phyloP scores from a whole-genome alignment of 2,329 filamentous ascomycete genomes.

The Acrodontium crateriforme region DNA sequence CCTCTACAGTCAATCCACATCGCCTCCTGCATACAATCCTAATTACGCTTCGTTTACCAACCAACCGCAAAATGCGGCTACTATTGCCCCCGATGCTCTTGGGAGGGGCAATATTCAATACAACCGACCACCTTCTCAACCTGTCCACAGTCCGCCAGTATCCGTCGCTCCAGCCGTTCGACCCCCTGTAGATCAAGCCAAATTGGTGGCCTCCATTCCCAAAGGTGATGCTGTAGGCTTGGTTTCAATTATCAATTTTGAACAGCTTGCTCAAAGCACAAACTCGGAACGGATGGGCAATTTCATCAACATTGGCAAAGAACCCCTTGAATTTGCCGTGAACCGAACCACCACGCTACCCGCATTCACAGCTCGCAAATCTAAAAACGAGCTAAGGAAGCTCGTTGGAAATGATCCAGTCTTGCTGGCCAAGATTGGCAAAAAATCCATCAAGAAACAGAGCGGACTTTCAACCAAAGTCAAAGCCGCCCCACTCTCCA shows the following conservation, averaged over 20 bases:
- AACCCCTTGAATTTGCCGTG: constrained; percentile 27
- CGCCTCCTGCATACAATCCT: constrained; percentile 10
- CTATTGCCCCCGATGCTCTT: constrained; percentile 20
- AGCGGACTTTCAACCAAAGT: constrained; percentile 3
- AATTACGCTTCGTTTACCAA: constrained; percentile 5
- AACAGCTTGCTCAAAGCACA: constrained; percentile 28
- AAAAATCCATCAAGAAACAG: constrained; percentile 19
- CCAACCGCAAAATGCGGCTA: constrained; percentile 10
- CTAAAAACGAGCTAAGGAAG: constrained; percentile 32
- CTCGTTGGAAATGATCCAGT: constrained; percentile 29
- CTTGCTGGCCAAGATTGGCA: constrained; percentile 25
- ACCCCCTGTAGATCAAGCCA: constrained; percentile 11
- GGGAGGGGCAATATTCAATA: too few species aligned
- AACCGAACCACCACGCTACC: constrained; percentile 34
- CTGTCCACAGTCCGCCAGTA: too few species aligned
- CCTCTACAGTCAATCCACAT: constrained; percentile 4
- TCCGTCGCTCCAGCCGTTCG: constrained; percentile 1
- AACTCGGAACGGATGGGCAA: constrained; percentile 30
- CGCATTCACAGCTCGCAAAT: constrained; percentile 29
- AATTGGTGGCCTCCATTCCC: constrained; percentile 17
- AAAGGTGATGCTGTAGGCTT: constrained; percentile 20
- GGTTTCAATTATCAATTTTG: constrained; percentile 29
- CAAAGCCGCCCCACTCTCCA: neutral
- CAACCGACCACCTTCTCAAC: too few species aligned
- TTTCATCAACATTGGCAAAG: constrained; percentile 30